Base-by-base conservation (phyloP, 768 basidiomycete genomes). In the Daedalea quercina region DNA sequence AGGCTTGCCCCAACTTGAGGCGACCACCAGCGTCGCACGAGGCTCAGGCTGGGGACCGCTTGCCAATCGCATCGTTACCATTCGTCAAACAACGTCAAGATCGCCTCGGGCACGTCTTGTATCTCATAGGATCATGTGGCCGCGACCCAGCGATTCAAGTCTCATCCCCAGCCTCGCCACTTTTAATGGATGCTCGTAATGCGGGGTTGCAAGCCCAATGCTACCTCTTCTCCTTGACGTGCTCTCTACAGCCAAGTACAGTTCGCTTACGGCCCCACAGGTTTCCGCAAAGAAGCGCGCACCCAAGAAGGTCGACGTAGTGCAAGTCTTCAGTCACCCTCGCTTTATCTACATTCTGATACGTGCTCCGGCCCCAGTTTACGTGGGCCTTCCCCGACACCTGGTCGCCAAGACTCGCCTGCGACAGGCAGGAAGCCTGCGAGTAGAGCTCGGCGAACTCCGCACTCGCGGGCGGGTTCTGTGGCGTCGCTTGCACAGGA, bases 301-400 rank as follows among this genome's bases (percentile, higher is more conserved):
- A 9, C 65, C 68, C 1, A 66, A 67, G 64, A 64, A 65, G 49
- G 65, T 69, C 6, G 65, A 69, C 2, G 67, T 69, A 44, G 59
- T 63, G 70, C 70, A 45, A 59, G 70, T 63, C 15, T 23, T 20
- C 3, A 9, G 20, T 4, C 44, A 7, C 17, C 11, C 28, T 11
- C 11, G 12, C 24, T 23, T 34, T 11, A 22, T 17, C n/a, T 47
- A 7, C 6, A 22, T 22, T n/a, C 34, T 40, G 19, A 44, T 42
- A 11, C 31, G 44, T 22, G 11, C 28, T 31, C 1, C 43, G n/a
- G 25, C 19, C 35, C 35, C 54, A 50, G 60, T 28, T 28, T 60
- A 23, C 53, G 58, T 59, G 68, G 55, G 12, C 60, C 57, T 1
- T 57, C 56, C 25, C 57, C 60, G 22, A 59, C 57, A 44, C 53